Percentiles rank a stretch among this genome's conserved stretches.
phyloP scores from a whole-genome alignment of 1,284 basidiomycete species.

The Sporisorium scitamineum region DNA sequence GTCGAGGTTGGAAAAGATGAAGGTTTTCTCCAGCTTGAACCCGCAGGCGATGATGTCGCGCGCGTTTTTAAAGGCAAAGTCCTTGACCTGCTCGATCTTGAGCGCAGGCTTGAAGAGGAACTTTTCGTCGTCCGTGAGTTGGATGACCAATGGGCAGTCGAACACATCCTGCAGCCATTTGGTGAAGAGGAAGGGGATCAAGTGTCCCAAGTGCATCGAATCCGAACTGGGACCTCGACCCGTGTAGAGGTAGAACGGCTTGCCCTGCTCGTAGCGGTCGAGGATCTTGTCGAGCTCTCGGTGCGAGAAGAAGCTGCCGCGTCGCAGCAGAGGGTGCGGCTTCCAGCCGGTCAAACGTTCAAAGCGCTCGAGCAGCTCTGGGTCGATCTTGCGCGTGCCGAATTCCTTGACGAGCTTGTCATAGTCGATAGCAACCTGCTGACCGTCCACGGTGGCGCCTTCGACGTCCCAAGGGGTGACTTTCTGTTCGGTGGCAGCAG shows the following conservation, averaged over 20 bases:
- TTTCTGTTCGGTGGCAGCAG: conserved; percentile 74
- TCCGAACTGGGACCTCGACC: conserved; percentile 95
- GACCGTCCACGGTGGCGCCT: conserved; percentile 91
- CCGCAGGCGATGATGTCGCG: conserved; percentile 97
- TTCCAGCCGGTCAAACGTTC: conserved; percentile 88
- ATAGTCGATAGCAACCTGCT: conserved; percentile 82
- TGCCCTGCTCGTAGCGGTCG: conserved; percentile 94
- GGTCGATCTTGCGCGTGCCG: conserved; percentile 85
- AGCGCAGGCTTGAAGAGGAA: conserved; percentile 97
- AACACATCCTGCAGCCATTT: conserved; percentile 99
- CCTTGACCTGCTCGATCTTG: conserved; percentile 87
- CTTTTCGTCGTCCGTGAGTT: conserved; percentile 99
- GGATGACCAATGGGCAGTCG: conserved; percentile 91
- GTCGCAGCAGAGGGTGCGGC: conserved; percentile 89
- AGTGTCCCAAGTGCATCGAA: conserved; percentile 97
- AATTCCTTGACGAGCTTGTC: conserved; percentile 95
- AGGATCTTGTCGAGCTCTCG: conserved; percentile 93
- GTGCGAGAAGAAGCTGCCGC: conserved; percentile 98
- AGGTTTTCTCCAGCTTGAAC: conserved; percentile 91
- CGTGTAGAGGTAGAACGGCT: conserved; percentile 98
- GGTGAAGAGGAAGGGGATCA: conserved; percentile 97
- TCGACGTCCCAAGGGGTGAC: conserved; percentile 99
- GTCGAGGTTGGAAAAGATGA: conserved; percentile 94
- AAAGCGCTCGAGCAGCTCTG: conserved; percentile 85
- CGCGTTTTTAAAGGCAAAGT: conserved; percentile 87